Evolutionary conservation across 2,329 filamentous ascomycete species (phyloP), one percentile per base, ranked within the genome.

Genomic region (Cryphonectria japonica): DNA sequence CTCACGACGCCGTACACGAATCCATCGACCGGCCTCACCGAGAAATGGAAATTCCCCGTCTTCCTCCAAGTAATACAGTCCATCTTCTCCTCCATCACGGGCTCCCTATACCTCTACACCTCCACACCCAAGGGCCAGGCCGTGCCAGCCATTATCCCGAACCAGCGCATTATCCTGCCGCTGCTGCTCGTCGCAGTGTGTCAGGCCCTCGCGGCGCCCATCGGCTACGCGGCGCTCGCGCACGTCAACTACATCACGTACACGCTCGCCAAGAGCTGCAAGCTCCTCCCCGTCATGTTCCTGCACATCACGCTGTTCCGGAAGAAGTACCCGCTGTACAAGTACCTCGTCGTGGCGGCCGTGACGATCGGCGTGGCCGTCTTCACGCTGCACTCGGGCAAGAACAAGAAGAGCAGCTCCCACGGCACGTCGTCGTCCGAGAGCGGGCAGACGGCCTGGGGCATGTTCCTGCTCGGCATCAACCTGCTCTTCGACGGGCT

Each of bases 211-310:
- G 94, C 95, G 54, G 94, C 92, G n/a, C 95, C 95, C 2, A 98
- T 98, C 78, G 96, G 95, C 76, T 98, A 98, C 82, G 95, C 96
- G 66, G 92, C 91, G 71, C 90, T 98, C 66, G 91, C 92, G 52
- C 94, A 98, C 81, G 94, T 98, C 82, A 96, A 98, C 87, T 98
- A 98, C 83, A 93, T 98, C 78, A 98, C 96, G 41, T 98, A 97
- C 83, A 93, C 98, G 76, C 92, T 99, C 59, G 95, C 96, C 76
- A 98, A 99, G 83, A 95, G 92, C 77, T 99, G 96, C 91, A 99
- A 99, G 85, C 88, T 99, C 29, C 90, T 99, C n/a, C 96, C 96
- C 2, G 96, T 99, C 78, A 98, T 99, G 96, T 91, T 96, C 78
- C 87, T 99, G 57, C 95, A 99, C 84, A 89, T 98, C 78, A 95